Base-by-base conservation (phyloP, 495 filamentous ascomycete species). In the Coniosporium apollinis region DNA sequence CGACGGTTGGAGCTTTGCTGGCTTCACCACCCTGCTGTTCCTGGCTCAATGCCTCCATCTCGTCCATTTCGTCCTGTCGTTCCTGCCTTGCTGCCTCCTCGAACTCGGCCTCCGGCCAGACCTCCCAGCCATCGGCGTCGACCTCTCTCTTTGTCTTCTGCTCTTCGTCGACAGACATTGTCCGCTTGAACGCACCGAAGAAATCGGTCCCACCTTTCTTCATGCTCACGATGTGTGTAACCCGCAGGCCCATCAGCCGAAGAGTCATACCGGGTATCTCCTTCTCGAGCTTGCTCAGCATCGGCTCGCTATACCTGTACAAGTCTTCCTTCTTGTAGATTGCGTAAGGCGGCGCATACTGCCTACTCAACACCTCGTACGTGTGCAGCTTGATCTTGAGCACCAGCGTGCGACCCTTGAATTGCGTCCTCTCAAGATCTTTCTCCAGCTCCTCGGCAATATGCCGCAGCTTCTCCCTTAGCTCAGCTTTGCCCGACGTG, bases 321-420 rank as follows among this genome's bases (percentile, higher is more conserved):
- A 96, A 57, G 43, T 97, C 89, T 28, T 91, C 79, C 0, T 81
- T 76, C 1, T 63, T 56, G 19, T 53, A 66, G 4, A 94, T 66
- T 0, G 83, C 74, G 44, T 76, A 76, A 1, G 81, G 72, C 7
- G 77, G 71, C 24, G 78, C 66, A 9, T 69, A 67, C 51, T 97
- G 89, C 22, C 89, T 61, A 0, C 84, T 89, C 13, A 82, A 61
- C 7, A 96, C 86, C 52, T 94, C 83, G 46, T 85, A 99, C 0
- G 82, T 91, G 46, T 93, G 83, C 8, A 96, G 61, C 52, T 99
- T 99, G 32, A 94, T 69, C 55, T 99, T 99, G 14, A 99, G 54
- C 16, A 80, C 77, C 3, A 97, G 56, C 1, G 91, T 96, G 4
- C 86, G 73, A 4, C 87, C 87, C 55, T 86, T 93, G 55, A 82